Evolutionary conservation across 2,329 filamentous ascomycete species (phyloP).

Genomic region (Colletotrichum musae): DNA sequence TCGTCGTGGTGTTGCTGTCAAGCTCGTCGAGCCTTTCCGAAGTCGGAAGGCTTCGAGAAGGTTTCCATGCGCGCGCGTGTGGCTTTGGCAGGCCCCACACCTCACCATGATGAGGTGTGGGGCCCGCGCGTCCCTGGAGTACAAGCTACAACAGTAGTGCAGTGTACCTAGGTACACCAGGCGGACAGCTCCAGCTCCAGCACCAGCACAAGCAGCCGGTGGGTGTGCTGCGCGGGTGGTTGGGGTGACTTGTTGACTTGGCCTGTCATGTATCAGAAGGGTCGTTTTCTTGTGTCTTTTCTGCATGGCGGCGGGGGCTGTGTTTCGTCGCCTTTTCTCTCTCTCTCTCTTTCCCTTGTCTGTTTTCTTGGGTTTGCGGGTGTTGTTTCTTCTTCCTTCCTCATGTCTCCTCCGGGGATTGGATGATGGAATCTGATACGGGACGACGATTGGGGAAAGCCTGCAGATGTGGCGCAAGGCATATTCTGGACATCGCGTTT

Average conservation of each 20-base stretch:
- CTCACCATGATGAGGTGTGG: conserved; percentile 16
- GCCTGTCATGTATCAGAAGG: neutral
- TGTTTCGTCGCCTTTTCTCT: conserved; percentile 7
- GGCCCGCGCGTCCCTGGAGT: neutral
- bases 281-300: conserved; percentile 11
- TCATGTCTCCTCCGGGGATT: conserved; percentile 3
- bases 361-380: neutral
- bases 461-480: conserved; percentile 41
- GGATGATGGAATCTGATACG: conserved; percentile 25
- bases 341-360: conserved; percentile 2
- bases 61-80: conserved; percentile 30
- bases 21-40: conserved; percentile 16
- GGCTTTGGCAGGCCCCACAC: conserved; percentile 35
- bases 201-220: neutral
- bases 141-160: too few relatives aligned
- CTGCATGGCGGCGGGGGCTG: conserved; percentile 34
- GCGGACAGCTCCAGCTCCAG: neutral
- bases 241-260: conserved; percentile 12
- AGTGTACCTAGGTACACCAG: neutral
- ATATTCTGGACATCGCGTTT: conserved; percentile 30
- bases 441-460: conserved; percentile 15
- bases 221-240: conserved; percentile 7
- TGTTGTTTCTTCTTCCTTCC: neutral
- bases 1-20: neutral
- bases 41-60: conserved; percentile 39